These are phyloP conservation scores for Sugiyamaella smithiae DNA, from an alignment of 805 yeast species.

Conservation along the genomic window DNA sequence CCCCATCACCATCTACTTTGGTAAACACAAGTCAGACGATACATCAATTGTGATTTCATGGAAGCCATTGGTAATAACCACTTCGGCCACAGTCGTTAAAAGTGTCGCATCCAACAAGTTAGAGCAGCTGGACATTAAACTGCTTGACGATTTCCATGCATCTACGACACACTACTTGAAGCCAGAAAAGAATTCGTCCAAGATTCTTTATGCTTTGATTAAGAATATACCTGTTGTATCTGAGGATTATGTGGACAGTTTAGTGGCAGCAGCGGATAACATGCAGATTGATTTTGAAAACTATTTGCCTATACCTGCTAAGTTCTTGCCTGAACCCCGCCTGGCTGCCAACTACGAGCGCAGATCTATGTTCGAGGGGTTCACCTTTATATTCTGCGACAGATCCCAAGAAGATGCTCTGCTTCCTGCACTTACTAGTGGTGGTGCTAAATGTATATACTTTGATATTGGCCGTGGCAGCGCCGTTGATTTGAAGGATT, in stretches of 20 bases:
- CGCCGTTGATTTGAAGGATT: neutral
- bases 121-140: conserved; percentile 31
- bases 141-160: conserved; percentile 22
- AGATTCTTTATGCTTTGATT: conserved; percentile 35
- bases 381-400: conserved; percentile 31
- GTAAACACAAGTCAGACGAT: conserved; percentile 21
- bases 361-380: conserved; percentile 24
- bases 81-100: conserved; percentile 16
- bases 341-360: conserved; percentile 30
- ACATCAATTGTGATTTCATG: conserved; percentile 24
- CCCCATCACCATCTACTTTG: conserved; percentile 20
- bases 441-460: conserved; percentile 25
- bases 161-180: conserved; percentile 31
- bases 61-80: conserved; percentile 28
- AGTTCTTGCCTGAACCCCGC: conserved; percentile 27
- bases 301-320: conserved; percentile 28
- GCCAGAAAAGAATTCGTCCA: conserved; percentile 28
- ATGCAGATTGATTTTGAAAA: conserved; percentile 24
- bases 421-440: conserved; percentile 27
- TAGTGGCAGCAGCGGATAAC: conserved; percentile 19
- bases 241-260: conserved; percentile 24
- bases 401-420: conserved; percentile 26
- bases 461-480: conserved; percentile 2
- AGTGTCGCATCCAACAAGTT: conserved; percentile 12
- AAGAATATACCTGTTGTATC: conserved; percentile 33